These are phyloP conservation scores for Fragilariopsis cylindrus DNA, from an alignment of 108 stramenopile genomes.

Conservation along the genomic window DNA sequence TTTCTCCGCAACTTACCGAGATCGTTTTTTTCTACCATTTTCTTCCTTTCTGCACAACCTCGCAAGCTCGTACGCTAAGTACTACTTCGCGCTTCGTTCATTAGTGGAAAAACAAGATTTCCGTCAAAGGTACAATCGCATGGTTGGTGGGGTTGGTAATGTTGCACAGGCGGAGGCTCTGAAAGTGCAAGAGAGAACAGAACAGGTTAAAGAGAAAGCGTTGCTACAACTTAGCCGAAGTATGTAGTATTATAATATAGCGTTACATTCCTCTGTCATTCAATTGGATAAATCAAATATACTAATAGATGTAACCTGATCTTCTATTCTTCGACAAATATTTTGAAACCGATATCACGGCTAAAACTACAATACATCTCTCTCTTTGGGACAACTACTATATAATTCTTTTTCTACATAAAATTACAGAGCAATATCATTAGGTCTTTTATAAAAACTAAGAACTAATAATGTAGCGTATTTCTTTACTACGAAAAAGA, in stretches of 20 bases:
- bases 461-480: too few species aligned
- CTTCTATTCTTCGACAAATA: not conserved
- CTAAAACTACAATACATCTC: too few species aligned
- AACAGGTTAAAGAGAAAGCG: slow-evolving; percentile 81
- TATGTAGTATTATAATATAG: slow-evolving; percentile 42
- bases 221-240: slow-evolving; percentile 77
- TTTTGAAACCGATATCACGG: too few species aligned
- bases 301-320: not conserved
- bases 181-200: slow-evolving; percentile 75
- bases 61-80: slow-evolving; percentile 92
- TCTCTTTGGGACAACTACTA: too few species aligned
- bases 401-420: too few species aligned
- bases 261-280: not conserved
- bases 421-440: too few species aligned
- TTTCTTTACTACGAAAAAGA: too few species aligned
- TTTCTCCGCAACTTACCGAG: not conserved
- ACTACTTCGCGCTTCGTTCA: slow-evolving; percentile 97
- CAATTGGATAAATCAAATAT: not conserved
- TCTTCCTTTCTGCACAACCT: not conserved
- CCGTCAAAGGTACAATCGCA: slow-evolving; percentile 63
- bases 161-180: slow-evolving; percentile 79
- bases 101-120: slow-evolving; percentile 89
- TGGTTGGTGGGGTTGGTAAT: slow-evolving; percentile 77
- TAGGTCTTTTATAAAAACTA: too few species aligned
- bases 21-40: not conserved